Evolutionary conservation across 306 rosid species (phyloP), one percentile per base, ranked within the genome.

Genomic region (Cucumis sativus): DNA sequence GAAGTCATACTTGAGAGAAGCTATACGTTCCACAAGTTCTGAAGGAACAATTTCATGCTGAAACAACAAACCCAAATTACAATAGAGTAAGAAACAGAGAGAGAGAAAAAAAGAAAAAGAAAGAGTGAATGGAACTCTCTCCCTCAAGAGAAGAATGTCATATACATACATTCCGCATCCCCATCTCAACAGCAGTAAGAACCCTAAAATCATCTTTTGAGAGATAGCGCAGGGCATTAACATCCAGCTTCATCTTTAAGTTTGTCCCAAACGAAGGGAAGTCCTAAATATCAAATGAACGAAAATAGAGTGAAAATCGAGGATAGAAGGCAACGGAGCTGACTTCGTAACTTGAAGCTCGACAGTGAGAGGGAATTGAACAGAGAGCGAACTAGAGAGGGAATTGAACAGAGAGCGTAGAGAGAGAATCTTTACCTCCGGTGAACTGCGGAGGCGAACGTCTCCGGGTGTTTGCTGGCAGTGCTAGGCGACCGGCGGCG

Each of bases 171-270:
- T 93, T 93, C 80, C 96, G 71, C 98, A 93, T 93, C 21, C 98
- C 98, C 89, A 93, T 79, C 82, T 93, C 98, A 23, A 90, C 91
- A 6, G 97, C 98, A 8, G 97, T 91, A 30, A 91, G 97, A 81
- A 93, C 98, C 92, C 96, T 88, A 80, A 93, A 93, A 82, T 93
- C 98, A 78, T 91, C 97, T 81, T 90, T 91, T 6, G 96, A 86
- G 45, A 91, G 93, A 84, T 90, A 91, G 85, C 96, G 82, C 87
- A 93, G 82, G 17, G 83, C 89, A 65, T 93, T 85, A 13, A 93
- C 96, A 11, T 91, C 92, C 2, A 93, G 90, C 92, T 91, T 93
- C 98, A 93, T 90, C 23, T 70, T 70, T 6, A 12, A 20, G 23
- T 67, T 40, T n/a, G 74, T 6, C 21, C n/a, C 74, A 67, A 41